These are phyloP conservation scores for Linum lewisii DNA, from an alignment of 345 rosid species.

Conservation along the genomic window DNA sequence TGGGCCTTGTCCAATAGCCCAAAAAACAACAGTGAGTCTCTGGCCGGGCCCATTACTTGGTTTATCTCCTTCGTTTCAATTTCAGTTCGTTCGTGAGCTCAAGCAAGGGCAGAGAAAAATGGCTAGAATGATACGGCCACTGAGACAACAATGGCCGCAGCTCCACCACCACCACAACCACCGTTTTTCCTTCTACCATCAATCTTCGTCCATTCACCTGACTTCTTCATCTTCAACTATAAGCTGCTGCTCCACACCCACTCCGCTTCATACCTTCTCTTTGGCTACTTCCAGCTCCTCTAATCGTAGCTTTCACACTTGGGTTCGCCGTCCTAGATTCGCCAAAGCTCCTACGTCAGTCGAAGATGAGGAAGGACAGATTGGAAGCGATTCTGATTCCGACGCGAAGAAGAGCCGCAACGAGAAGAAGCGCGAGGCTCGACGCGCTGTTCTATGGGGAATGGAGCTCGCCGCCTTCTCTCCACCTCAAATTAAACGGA, in stretches of 20 bases:
- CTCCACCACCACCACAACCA: slow-evolving; percentile 8
- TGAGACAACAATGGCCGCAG: slow-evolving; percentile 26
- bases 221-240: slow-evolving; percentile 9
- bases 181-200: slow-evolving; percentile 7
- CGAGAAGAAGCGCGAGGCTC: slow-evolving; percentile 88
- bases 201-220: slow-evolving; percentile 1
- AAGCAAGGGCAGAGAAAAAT: slow-evolving; percentile 10
- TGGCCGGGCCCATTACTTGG: no score
- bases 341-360: slow-evolving; percentile 19
- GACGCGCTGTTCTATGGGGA: slow-evolving; percentile 76
- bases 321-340: slow-evolving; percentile 24
- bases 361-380: slow-evolving; percentile 16
- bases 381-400: slow-evolving; percentile 32
- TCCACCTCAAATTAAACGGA: slow-evolving; percentile 50
- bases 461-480: slow-evolving; percentile 75
- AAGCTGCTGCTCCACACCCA: slow-evolving; percentile 8
- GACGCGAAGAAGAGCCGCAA: slow-evolving; percentile 52
- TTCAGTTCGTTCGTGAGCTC: not conserved
- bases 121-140: slow-evolving; percentile 43
- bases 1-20: no score
- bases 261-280: slow-evolving; percentile 7
- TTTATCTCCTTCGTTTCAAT: not conserved
- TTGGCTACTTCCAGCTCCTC: slow-evolving; percentile 22
- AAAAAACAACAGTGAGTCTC: no score
- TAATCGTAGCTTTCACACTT: slow-evolving; percentile 21